Evolutionary conservation across 306 rosid species (phyloP).

Genomic region (Cicer judaicum): DNA sequence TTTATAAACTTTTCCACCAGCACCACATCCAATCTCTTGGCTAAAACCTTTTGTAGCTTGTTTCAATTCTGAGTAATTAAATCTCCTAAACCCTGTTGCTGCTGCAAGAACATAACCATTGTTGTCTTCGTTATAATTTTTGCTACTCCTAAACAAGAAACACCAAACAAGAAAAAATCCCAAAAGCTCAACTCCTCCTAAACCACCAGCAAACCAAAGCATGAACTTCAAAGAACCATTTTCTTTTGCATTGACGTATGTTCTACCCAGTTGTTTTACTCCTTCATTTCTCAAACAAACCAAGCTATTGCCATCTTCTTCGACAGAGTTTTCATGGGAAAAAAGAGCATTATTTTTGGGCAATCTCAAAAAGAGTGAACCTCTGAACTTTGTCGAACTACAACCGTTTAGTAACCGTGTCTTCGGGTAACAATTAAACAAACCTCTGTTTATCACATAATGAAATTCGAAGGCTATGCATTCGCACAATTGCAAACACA

Average conservation of each 20-base stretch:
- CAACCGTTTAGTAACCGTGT: constrained; percentile 25
- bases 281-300: constrained; percentile 7
- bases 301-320: neutral
- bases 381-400: neutral
- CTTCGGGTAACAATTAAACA: constrained; percentile 23
- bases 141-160: constrained; percentile 16
- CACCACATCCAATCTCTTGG: constrained; percentile 42
- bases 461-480: constrained; percentile 25
- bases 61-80: constrained; percentile 31
- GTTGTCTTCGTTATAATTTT: neutral
- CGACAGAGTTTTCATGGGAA: neutral
- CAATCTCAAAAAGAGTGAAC: constrained; percentile 7
- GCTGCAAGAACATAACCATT: constrained; percentile 26
- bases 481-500: constrained; percentile 6
- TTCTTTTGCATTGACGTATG: constrained; percentile 1
- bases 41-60: constrained; percentile 33
- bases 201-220: constrained; percentile 35
- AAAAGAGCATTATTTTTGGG: neutral
- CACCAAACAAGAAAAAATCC: constrained; percentile 34
- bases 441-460: neutral
- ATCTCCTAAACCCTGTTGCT: constrained; percentile 26
- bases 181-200: constrained; percentile 31
- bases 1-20: constrained; percentile 36
- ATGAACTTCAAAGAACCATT: constrained; percentile 24
- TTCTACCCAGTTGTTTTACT: neutral